phyloP scores from a whole-genome alignment of 495 filamentous ascomycete species.

The Tuber magnatum region DNA sequence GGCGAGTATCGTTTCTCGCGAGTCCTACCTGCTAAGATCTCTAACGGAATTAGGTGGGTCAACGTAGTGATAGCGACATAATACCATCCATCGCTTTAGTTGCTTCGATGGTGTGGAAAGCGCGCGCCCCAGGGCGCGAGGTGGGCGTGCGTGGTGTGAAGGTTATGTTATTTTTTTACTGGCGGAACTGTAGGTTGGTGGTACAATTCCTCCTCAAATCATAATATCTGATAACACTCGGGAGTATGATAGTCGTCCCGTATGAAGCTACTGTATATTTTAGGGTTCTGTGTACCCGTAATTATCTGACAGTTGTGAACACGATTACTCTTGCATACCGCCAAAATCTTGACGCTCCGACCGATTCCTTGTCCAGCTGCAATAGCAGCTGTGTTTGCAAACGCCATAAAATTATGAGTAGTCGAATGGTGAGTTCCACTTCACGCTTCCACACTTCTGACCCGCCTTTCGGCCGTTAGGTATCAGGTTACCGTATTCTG shows the following conservation, averaged over 20 bases:
- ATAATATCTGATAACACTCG: neutral
- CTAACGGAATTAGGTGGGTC: neutral
- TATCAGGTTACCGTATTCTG: neutral
- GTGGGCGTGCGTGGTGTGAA: neutral
- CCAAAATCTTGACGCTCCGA: too few species aligned
- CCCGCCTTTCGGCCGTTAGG: neutral
- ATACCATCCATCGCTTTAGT: neutral
- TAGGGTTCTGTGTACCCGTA: neutral
- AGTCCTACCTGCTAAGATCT: neutral
- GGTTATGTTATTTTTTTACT: neutral
- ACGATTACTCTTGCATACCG: too few species aligned
- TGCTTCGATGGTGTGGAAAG: neutral
- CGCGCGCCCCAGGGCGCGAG: neutral
- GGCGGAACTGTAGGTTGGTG: neutral
- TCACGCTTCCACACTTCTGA: neutral
- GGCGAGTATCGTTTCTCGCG: neutral
- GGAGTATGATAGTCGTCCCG: neutral
- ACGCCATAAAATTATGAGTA: neutral
- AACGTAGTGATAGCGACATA: neutral
- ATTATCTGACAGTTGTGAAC: too few species aligned
- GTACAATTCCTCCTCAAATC: neutral
- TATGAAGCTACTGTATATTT: neutral
- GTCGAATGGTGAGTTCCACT: neutral
- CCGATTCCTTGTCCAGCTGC: too few species aligned
- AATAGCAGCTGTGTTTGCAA: too few species aligned